Conservation (phyloP, 345 rosid genomes). For the Boechera divaricarpa region DNA sequence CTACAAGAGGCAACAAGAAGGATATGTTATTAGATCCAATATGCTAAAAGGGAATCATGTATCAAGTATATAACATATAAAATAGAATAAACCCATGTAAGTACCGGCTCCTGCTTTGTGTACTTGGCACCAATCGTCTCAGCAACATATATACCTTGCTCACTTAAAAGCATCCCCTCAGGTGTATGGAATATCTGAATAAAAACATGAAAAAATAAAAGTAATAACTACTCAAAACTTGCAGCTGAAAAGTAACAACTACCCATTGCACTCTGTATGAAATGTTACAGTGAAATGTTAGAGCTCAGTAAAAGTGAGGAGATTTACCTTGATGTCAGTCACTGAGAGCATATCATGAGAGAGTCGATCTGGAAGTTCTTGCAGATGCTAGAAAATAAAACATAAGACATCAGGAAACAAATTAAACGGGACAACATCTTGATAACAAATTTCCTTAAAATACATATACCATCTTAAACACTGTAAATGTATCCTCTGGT, state of each 20-base stretch:
- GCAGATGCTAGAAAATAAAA: conserved; percentile 60
- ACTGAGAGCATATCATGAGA: conserved; percentile 83
- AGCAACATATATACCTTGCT: conserved; percentile 88
- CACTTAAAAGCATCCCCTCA: conserved; percentile 87
- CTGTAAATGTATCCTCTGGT: conserved; percentile 69
- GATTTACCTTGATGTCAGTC: conserved; percentile 72
- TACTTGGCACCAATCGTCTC: conserved; percentile 71
- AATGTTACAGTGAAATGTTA: too few relatives aligned
- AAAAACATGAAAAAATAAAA: conserved; percentile 18
- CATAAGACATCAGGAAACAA: conserved; percentile 33
- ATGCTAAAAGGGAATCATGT: conserved; percentile 12
- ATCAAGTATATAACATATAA: neutral
- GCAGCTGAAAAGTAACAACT: neutral
- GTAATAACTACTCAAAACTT: conserved; percentile 1
- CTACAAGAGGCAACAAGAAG: conserved; percentile 32
- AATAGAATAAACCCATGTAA: conserved; percentile 9
- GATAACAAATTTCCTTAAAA: neutral
- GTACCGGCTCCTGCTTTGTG: conserved; percentile 64
- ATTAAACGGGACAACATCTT: conserved; percentile 13
- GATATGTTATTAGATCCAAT: conserved; percentile 51
- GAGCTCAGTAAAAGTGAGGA: conserved; percentile 20
- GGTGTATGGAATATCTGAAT: conserved; percentile 83
- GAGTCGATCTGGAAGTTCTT: conserved; percentile 67
- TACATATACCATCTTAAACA: conserved; percentile 72
- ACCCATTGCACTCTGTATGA: neutral